Evolutionary conservation across 768 basidiomycete species (phyloP), one percentile per base, ranked within the genome.

Genomic region (Mycena venus): DNA sequence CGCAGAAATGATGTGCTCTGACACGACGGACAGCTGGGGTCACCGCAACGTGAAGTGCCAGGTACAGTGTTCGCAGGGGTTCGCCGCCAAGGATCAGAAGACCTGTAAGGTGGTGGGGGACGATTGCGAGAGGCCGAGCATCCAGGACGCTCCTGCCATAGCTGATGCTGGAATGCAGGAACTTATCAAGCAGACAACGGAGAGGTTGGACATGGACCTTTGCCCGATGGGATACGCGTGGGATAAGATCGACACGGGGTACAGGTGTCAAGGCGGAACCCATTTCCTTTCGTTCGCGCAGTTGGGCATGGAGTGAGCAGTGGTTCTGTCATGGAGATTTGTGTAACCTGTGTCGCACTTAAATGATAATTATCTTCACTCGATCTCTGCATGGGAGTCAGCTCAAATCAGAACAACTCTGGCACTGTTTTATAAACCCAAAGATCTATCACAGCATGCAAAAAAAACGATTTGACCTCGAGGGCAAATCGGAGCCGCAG

Each of bases 1-100:
- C 29, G 55, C 66, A 27, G 55, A 68, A 36, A 68, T 68, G 66
- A 68, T 34, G 55, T 68, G 66, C 55, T 58, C 42, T 15, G 55
- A 68, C 42, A 58, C 55, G 29, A 68, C 66, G 12, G 47, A 49
- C 11, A 38, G 38, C 40, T 17, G 7, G 14, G 19, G 27, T 11
- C 38, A 53, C 21, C 66, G 55, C 66, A 40, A 68, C 27, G 66
- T 53, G 25, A 68, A 68, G 55, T 68, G 66, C 40, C 25, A 40
- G 14, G 66, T 59, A 9, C 25, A 68, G n/a, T 68, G 66, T 31
- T 25, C 47, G n/a, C n/a, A 49, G 8, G 47, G 47, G 47, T 49
- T 49, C 47, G 23, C 47, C 47, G 47, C 23, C 47, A 49, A 4
- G 47, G n/a, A 49, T 7, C n/a, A 49, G 47, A 49, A n/a, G 4